phyloP scores from a whole-genome alignment of 1,139 yeast genomes.

The Geotrichum aggregatum region DNA sequence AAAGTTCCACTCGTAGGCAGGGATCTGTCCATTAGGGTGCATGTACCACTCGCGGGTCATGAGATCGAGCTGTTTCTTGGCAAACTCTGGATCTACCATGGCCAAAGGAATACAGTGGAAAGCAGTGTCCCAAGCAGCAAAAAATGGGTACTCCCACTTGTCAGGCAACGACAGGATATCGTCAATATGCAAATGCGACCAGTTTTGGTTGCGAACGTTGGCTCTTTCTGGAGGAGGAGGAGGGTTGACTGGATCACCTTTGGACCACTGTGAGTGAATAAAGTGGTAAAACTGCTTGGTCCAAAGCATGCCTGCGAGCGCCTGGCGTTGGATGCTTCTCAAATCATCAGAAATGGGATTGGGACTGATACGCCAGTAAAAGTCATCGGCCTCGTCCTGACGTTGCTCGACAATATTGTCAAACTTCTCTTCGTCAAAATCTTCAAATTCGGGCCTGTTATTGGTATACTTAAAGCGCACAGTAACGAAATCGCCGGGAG shows the following conservation, averaged over 20 bases:
- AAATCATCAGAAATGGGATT: constrained; percentile 79
- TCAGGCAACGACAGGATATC: constrained; percentile 90
- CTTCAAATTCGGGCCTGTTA: constrained; percentile 41
- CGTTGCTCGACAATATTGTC: constrained; percentile 69
- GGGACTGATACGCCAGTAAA: constrained; percentile 87
- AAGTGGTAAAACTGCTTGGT: constrained; percentile 90
- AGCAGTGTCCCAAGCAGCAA: constrained; percentile 97
- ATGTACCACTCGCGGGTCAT: constrained; percentile 94
- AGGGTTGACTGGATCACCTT: constrained; percentile 77
- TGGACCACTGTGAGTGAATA: constrained; percentile 81
- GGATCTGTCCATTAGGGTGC: constrained; percentile 98
- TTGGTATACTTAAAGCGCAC: constrained; percentile 70
- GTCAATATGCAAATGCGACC: constrained; percentile 88
- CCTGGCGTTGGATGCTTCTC: constrained; percentile 86
- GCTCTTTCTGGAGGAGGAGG: constrained; percentile 80
- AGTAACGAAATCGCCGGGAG: constrained; percentile 85
- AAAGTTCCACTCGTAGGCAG: constrained; percentile 97
- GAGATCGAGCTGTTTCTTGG: constrained; percentile 82
- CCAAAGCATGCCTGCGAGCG: constrained; percentile 93
- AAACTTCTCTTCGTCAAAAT: constrained; percentile 68
- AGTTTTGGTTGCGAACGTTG: constrained; percentile 76
- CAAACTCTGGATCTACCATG: constrained; percentile 92
- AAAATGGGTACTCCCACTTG: constrained; percentile 95
- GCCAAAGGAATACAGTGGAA: constrained; percentile 94
- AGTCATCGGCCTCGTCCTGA: constrained; percentile 88